Evolutionary conservation across 2,329 filamentous ascomycete genomes (phyloP), one percentile per base, ranked within the genome.

Genomic region (Calonectria henricotiae): DNA sequence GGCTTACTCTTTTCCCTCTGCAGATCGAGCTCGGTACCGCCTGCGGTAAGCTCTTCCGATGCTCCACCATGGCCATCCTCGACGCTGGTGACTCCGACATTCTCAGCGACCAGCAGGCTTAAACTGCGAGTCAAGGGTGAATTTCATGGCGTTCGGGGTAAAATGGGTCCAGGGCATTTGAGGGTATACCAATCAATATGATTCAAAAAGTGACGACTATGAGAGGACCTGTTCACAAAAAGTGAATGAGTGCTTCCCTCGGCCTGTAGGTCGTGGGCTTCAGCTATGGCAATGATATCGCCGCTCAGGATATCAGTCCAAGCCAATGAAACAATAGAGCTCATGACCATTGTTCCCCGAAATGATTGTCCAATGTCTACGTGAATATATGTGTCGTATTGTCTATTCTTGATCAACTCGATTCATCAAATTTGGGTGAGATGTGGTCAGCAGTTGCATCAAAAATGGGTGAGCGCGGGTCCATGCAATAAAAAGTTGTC

Each of bases 31-130:
- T 99, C 78, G 96, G 96, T 83, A 98, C 95, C 83, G 95, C 95
- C 80, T 98, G 95, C 89, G 96, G 96, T 90, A 98, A 98, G 90
- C 93, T 99, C 84, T 99, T 97, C 93, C 91, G 95, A 80, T 97
- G 94, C 92, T 96, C 94, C 79, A 98, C 95, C 86, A 97, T 99
- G 93, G 92, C 95, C 80, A 93, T 98, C 83, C 89, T 98, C 78
- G 96, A 99, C 87, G 95, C 95, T 84, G 96, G 96, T 91, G 93
- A 98, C 91, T 98, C 94, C 79, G 96, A 99, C 87, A 99, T 99
- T 86, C 91, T 99, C 80, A 92, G 88, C 86, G 91, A 94, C 86
- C 91, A 91, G 84, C 85, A 88, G 82, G 86, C 89, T 81, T 93
- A 92, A 86, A 73, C 74, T 62, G 68, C 72, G 61, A 35, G 62